A percentile compares a stretch with the other conserved stretches of the same genome.
These are phyloP conservation scores for Bryoglossum gracile DNA, from an alignment of 495 filamentous ascomycete genomes.

Conservation along the genomic window DNA sequence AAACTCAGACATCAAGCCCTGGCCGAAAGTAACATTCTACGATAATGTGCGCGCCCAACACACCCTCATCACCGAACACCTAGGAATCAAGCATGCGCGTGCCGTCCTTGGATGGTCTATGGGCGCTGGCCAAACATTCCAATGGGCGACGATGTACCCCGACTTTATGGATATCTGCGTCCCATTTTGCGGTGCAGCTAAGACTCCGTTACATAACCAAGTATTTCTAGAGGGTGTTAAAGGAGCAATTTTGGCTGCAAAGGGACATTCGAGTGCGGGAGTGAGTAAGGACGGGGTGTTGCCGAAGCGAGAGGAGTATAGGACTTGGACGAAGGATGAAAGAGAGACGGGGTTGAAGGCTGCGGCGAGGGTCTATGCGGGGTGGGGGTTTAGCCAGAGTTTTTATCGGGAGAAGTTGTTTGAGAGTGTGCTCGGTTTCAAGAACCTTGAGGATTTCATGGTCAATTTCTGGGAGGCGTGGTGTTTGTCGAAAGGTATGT, in stretches of 20 bases:
- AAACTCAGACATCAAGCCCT: constrained; percentile 44
- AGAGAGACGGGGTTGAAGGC: constrained; percentile 57
- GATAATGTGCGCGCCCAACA: constrained; percentile 67
- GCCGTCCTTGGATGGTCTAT: constrained; percentile 66
- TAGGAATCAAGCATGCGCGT: constrained; percentile 53
- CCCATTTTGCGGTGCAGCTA: constrained; percentile 63
- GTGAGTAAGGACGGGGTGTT: constrained; percentile 33
- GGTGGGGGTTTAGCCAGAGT: constrained; percentile 68
- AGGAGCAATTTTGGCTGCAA: constrained; percentile 54
- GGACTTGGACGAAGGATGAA: constrained; percentile 49
- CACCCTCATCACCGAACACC: constrained; percentile 52
- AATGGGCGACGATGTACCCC: constrained; percentile 68
- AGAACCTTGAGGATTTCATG: constrained; percentile 62
- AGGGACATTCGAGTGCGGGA: constrained; percentile 45
- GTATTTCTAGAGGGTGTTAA: constrained; percentile 71
- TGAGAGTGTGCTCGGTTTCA: constrained; percentile 51
- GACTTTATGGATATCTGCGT: constrained; percentile 59
- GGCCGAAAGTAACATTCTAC: constrained; percentile 55
- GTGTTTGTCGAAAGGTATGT: constrained; percentile 54
- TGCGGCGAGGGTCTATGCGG: constrained; percentile 64
- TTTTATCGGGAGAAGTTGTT: constrained; percentile 64
- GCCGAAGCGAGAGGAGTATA: constrained; percentile 31
- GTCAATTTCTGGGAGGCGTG: constrained; percentile 65
- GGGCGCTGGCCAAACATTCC: constrained; percentile 60
- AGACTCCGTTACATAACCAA: constrained; percentile 62